Base-by-base conservation (phyloP, 2,329 filamentous ascomycete genomes). In the Phoma sp. region DNA sequence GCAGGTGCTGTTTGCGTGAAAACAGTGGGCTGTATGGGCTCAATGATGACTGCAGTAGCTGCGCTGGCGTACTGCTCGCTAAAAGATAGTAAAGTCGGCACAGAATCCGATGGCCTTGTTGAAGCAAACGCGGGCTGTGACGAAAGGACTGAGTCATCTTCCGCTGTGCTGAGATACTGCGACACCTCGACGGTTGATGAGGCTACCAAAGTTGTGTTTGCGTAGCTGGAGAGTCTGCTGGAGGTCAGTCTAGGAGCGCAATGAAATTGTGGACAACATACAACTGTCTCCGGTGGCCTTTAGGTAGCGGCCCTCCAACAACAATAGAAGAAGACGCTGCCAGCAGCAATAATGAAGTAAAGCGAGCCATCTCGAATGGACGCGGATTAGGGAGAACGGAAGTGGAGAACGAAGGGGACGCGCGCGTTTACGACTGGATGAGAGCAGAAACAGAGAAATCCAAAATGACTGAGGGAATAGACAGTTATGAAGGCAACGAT, bases 231-330 rank as follows among this genome's bases (percentile, higher is more conserved):
- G 43, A 63, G 62, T 8, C 73, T 75, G 13, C 27, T 45, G 4
- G 24, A 17, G 4, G 8, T 48, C 25, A 49, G 24, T 12, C 8
- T 36, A 13, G 12, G 29, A 7, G 15, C 19, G 6, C 32, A 2
- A 29, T 22, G 24, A n/a, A 44, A 6, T 8, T 3, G 10, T n/a
- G 17, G 32, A 38, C 3, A 21, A 60, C 73, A 65, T 62, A 74
- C 72, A 71, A 50, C 36, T 64, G 61, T 53, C 63, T 69, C 54
- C 58, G 65, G 44, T 66, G 58, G 39, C 62, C 52, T 32, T 52
- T 63, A 12, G 73, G 74, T 36, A 76, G 62, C 22, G 74, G 74
- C 12, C 74, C 72, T 49, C 69, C 70, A 27, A 67, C 63, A 61
- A 67, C 61, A 13, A 56, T 54, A 48, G 61, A 62, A 38, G 58